Base-by-base conservation (phyloP, 2,329 filamentous ascomycete species). In the Emergomyces pasteurianus region DNA sequence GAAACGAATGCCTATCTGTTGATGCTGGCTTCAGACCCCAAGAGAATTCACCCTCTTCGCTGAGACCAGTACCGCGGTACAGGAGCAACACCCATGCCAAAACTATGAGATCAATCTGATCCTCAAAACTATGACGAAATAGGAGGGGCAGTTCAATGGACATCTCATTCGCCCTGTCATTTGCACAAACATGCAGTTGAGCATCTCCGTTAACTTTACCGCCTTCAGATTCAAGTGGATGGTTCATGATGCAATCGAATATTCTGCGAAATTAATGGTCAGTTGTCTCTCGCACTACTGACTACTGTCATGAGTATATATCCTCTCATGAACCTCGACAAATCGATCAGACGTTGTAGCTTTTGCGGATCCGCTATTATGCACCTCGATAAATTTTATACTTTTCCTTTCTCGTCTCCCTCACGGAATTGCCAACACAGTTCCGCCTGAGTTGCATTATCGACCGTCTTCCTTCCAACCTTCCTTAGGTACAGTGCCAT, bases 31-130 rank as follows among this genome's bases (percentile, higher is more conserved):
- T 28, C 3, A 49, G 55, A 18, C 38, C 58, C 36, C 60, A 61
- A 18, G 60, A 50, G 42, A 63, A 61, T 26, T 58, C 36, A 31
- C 58, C 63, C 21, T 59, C 54, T 26, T 64, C 63, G n/a, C 53
- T 60, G 47, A 53, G 53, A n/a, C 61, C 58, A 40, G 47, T 61
- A 21, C 60, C 63, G 14, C 63, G 63, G 50, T 60, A 63, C 26
- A 63, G 26, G 38, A 64, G 38, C 1, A 64, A 54, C 53, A 56
- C 40, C 63, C 63, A 64, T 46, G 59, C 60, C 14, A 61, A n/a
- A 28, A 64, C 47, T 12, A 64, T 7, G 3, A 58, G 21, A 28
- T 63, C 62, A 40, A 56, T 12, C 47, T 61, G 50, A 46, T 63
- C 46, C n/a, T 58, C 60, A 23, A 52, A 6, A 5, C 34, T 47